Evolutionary conservation across 2,329 filamentous ascomycete species (phyloP).

Genomic region (Grosmannia clavigera): DNA sequence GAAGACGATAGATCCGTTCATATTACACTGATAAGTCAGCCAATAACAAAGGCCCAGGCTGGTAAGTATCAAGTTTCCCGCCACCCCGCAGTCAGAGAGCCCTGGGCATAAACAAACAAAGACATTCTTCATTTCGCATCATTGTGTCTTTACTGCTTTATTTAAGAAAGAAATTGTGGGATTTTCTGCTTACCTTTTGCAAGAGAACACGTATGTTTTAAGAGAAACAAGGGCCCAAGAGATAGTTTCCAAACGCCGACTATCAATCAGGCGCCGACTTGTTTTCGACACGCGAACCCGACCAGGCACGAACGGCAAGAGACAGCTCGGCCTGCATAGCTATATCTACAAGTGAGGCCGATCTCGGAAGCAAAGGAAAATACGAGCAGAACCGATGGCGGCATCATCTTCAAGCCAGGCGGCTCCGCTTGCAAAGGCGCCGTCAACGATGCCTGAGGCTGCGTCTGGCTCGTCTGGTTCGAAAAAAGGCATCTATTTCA

Average conservation of each 20-base stretch:
- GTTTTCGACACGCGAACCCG: too few relatives aligned
- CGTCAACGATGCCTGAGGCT: neutral
- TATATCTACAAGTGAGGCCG: too few relatives aligned
- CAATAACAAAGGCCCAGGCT: neutral
- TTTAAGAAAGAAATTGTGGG: too few relatives aligned
- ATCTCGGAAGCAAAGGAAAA: neutral
- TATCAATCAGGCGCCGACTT: too few relatives aligned
- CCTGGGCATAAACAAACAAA: neutral
- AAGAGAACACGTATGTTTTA: too few relatives aligned
- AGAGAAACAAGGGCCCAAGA: too few relatives aligned
- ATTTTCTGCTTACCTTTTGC: too few relatives aligned
- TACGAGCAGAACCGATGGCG: neutral
- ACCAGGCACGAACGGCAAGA: too few relatives aligned
- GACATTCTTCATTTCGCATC: too few relatives aligned
- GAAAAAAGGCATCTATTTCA: constrained; percentile 20
- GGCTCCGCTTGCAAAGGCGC: neutral
- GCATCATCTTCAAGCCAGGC: neutral
- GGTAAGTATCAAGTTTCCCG: neutral
- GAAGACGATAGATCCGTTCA: neutral
- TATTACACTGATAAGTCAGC: neutral
- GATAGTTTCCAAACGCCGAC: too few relatives aligned
- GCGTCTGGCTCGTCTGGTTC: neutral
- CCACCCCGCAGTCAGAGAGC: neutral
- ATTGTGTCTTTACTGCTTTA: too few relatives aligned
- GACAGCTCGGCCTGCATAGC: neutral